Base-by-base conservation (phyloP, 768 basidiomycete genomes). In the Mrakia gelida region DNA sequence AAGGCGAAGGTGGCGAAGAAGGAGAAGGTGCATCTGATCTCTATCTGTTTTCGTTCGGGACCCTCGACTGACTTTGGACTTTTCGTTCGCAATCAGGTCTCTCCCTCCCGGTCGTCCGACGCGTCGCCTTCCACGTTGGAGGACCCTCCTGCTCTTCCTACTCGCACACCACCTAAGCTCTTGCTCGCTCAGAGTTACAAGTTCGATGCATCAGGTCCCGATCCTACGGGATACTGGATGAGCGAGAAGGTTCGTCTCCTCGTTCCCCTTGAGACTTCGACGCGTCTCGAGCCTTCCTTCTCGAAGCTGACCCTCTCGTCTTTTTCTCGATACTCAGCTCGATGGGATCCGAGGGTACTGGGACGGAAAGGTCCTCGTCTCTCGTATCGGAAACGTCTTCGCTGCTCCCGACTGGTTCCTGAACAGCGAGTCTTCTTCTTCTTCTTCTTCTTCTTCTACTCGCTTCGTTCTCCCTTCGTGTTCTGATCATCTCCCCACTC, bases 341-440 rank as follows among this genome's bases (percentile, higher is more conserved):
- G 67, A 70, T 11, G 67, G 67, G 0, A 70, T 70, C 23, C 67
- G 67, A 70, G 67, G 67, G 8, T 70, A 70, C 67, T 70, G 67
- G 67, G 67, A 70, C 23, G 67, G 67, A 18, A 70, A 7, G 0
- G n/a, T 23, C 3, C 41, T 70, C 38, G 67, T 70, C 10, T 70
- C 67, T 26, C 67, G 67, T 41, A 41, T 70, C 8, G 67, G 67
- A 26, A 70, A 34, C 67, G 67, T 70, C 8, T 70, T 70, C n/a
- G 15, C 67, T 23, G 67, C 67, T n/a, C 67, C 67, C 3, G 41
- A 34, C 6, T 70, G 67, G 67, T 70, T 70, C 23, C 26, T 41
- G 23, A 26, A 70, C 21, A 38, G 67, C 43, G 7, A 18, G 67
- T 67, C 34, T 16, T 15, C 16, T 26, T 13, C 11, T 21, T 70